A percentile compares a stretch with the other conserved stretches of the same genome.
Conservation (phyloP, 257 asterid species). For the Dorcoceras hygrometricum region DNA sequence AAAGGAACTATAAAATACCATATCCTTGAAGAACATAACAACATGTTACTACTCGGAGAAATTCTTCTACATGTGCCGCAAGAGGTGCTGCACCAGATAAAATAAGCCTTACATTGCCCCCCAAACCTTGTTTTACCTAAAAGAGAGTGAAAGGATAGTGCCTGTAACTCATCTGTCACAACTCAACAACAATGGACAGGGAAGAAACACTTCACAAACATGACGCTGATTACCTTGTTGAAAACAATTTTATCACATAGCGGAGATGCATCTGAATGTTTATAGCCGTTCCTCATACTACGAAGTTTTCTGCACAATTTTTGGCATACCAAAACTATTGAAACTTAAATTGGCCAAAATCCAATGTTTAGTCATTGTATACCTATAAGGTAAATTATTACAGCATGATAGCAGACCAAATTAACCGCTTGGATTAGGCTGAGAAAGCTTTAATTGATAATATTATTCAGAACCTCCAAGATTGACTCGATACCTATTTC, state of each 20-base stretch:
- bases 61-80: conserved; percentile 89
- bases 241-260: conserved; percentile 74
- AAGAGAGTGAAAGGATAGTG: conserved; percentile 24
- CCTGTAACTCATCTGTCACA: conserved; percentile 20
- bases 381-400: conserved; percentile 1
- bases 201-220: conserved; percentile 27
- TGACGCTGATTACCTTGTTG: conserved; percentile 61
- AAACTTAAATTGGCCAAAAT: background rate
- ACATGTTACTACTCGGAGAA: conserved; percentile 76
- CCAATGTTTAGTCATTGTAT: background rate
- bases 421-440: conserved; percentile 7
- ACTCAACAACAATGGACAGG: conserved; percentile 17
- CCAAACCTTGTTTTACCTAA: conserved; percentile 90
- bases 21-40: conserved; percentile 92
- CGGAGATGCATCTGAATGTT: conserved; percentile 68
- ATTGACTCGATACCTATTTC: conserved; percentile 5
- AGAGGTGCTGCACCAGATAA: conserved; percentile 99
- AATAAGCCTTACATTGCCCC: conserved; percentile 82
- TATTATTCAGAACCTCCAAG: conserved; percentile 1
- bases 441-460: conserved; percentile 2
- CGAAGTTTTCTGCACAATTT: conserved; percentile 57
- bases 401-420: conserved; percentile 20
- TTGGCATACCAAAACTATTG: conserved; percentile 25
- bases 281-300: conserved; percentile 65
- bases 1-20: conserved; percentile 54